Percentiles rank a stretch among this genome's conserved stretches.
phyloP scores from a whole-genome alignment of 2,329 filamentous ascomycete species.

The Penicillium expansum region DNA sequence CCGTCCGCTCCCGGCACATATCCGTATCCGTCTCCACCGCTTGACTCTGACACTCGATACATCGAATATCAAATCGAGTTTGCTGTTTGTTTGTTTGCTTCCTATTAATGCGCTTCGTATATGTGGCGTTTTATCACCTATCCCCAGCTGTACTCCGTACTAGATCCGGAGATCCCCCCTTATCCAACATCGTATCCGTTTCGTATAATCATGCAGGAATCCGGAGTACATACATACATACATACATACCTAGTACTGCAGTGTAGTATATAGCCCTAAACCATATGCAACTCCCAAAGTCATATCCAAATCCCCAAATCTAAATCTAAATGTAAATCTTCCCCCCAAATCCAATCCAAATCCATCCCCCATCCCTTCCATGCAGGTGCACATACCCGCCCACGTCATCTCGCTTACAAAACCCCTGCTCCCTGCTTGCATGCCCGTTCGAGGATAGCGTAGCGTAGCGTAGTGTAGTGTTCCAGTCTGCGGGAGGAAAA shows the following conservation, averaged over 20 bases:
- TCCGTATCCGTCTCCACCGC: not conserved
- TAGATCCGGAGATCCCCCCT: not conserved
- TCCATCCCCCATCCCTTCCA: not conserved
- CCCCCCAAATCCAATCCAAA: no score
- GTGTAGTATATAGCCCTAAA: not conserved
- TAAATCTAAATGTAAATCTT: not conserved
- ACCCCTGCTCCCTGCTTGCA: not conserved
- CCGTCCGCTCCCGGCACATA: not conserved
- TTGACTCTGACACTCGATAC: not conserved
- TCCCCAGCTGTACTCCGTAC: no score
- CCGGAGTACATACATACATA: not conserved
- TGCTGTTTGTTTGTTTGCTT: no score
- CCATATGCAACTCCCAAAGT: not conserved
- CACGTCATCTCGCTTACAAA: not conserved
- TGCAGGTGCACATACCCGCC: slow-evolving; percentile 1
- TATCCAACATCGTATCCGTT: not conserved
- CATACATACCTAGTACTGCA: not conserved
- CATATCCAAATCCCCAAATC: not conserved
- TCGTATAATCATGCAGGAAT: not conserved
- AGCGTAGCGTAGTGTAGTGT: not conserved
- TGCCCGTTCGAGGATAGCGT: not conserved
- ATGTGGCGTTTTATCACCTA: no score
- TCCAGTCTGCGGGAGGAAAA: no score
- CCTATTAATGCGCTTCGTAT: no score
- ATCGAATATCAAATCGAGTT: slow-evolving; percentile 1